Base-by-base conservation (phyloP, 495 filamentous ascomycete genomes). In the Xylaria acuta region DNA sequence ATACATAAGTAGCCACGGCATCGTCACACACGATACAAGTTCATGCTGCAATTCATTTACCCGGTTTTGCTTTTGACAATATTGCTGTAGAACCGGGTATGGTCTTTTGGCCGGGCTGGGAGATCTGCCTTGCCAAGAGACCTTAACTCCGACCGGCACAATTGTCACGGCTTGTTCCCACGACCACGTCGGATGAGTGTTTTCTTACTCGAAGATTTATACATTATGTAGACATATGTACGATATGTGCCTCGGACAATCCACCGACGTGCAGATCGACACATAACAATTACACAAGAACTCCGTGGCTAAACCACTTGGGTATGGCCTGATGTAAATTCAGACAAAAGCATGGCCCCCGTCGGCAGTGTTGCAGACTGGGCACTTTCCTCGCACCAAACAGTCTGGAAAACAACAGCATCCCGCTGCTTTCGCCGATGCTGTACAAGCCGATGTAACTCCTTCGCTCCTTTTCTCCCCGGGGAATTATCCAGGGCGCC, bases 181-280 rank as follows among this genome's bases (percentile, higher is more conserved):
- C 32, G 1, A 51, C 12, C 64, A 53, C 30, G 32, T 53, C 45
- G 8, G 9, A 22, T 51, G 14, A 14, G 16, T 18, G 25, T 40
- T n/a, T n/a, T 51, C 22, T 67, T 45, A 7, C n/a, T 51, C 18
- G 45, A 43, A 60, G 34, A 40, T 67, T 67, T 56, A 41, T 67
- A 56, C 49, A 56, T 67, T 67, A 67, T 67, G 14, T 49, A 67
- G 34, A 56, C 49, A 34, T 67, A 67, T 67, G 65, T 56, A 56
- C 65, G 49, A 67, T 47, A 67, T 53, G 64, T 51, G 64, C 43
- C 32, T 67, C 32, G 64, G 2, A 25, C 45, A 27, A 30, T 56
- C 30, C 34, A 43, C 36, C 12, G 22, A 18, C 16, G n/a, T 40
- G 34, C 45, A 67, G 3, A 40, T 40, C n/a, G 7, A 45, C 30